Evolutionary conservation across 2,329 filamentous ascomycete species (phyloP).

Genomic region (Phialocephala sp.): DNA sequence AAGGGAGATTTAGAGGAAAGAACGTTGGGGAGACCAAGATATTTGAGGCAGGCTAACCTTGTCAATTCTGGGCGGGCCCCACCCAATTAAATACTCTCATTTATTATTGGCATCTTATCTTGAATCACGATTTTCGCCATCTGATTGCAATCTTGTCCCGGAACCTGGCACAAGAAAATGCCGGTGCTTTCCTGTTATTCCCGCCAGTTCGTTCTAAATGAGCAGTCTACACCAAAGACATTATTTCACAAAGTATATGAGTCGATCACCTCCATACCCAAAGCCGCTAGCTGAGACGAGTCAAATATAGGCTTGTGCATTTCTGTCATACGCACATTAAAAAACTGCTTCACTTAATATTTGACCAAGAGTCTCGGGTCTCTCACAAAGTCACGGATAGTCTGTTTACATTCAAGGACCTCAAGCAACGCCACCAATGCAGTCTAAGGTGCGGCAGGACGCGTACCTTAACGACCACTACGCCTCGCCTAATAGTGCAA

Average conservation of each 20-base stretch:
- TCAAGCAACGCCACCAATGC: slow-evolving; percentile 7
- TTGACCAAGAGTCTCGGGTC: background rate
- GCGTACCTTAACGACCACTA: slow-evolving; percentile 8
- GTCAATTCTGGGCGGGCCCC: background rate
- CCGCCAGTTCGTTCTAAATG: background rate
- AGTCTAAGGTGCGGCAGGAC: slow-evolving; percentile 8
- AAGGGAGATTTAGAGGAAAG: background rate
- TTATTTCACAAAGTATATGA: background rate
- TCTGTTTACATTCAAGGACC: background rate
- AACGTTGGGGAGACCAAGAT: slow-evolving; percentile 2
- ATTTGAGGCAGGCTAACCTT: slow-evolving; percentile 10
- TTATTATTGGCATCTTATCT: slow-evolving; percentile 3
- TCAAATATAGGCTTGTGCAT: background rate
- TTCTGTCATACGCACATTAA: background rate
- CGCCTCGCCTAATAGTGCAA: slow-evolving; percentile 6
- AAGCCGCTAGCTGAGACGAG: background rate
- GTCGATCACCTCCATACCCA: background rate
- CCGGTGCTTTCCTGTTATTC: background rate
- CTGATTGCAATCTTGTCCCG: background rate
- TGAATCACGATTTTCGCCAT: background rate
- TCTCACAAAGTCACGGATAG: background rate
- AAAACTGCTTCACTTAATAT: slow-evolving; percentile 5
- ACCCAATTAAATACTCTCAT: slow-evolving; percentile 2
- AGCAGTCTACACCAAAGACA: background rate
- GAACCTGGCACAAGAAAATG: background rate